These are phyloP conservation scores for Pseudopithomyces chartarum DNA, from an alignment of 2,329 filamentous ascomycete species.

Conservation along the genomic window DNA sequence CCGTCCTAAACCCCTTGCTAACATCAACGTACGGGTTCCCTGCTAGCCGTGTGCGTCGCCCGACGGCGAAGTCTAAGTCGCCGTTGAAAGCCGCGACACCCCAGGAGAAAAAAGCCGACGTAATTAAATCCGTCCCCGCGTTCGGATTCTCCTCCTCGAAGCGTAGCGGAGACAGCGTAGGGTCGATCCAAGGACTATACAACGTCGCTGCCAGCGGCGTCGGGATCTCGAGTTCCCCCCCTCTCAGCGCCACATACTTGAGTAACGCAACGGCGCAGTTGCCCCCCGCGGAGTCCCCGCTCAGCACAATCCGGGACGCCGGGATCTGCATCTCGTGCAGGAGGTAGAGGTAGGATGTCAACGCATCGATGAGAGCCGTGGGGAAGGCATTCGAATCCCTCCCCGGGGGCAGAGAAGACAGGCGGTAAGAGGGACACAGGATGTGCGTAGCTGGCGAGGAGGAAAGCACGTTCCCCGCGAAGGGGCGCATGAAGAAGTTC, in stretches of 20 bases:
- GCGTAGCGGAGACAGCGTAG: slow-evolving; percentile 32
- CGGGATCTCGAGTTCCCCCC: slow-evolving; percentile 37
- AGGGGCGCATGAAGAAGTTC: slow-evolving; percentile 37
- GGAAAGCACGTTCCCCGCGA: slow-evolving; percentile 39
- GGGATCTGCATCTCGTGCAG: slow-evolving; percentile 48
- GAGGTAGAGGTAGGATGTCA: slow-evolving; percentile 55
- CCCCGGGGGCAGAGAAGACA: slow-evolving; percentile 47
- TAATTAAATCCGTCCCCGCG: slow-evolving; percentile 50
- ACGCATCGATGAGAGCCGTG: slow-evolving; percentile 55
- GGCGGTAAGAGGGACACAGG: slow-evolving; percentile 55
- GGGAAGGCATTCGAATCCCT: slow-evolving; percentile 53
- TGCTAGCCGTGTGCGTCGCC: neutral
- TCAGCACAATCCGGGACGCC: slow-evolving; percentile 49
- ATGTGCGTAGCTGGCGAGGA: slow-evolving; percentile 47
- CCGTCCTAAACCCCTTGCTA: slow-evolving; percentile 46
- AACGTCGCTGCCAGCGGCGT: slow-evolving; percentile 47
- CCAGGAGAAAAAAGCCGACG: slow-evolving; percentile 48
- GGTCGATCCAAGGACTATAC: slow-evolving; percentile 52
- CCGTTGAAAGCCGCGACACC: slow-evolving; percentile 47
- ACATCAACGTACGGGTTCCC: slow-evolving; percentile 46
- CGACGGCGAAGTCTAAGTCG: slow-evolving; percentile 19
- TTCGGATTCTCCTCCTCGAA: slow-evolving; percentile 39
- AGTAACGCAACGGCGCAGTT: slow-evolving; percentile 55
- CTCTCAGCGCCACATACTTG: no score
- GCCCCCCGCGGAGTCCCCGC: slow-evolving; percentile 57